A percentile compares a stretch with the other conserved stretches of the same genome.
Evolutionary conservation across 148 eudicot species (phyloP).

Genomic region (Chenopodium album): DNA sequence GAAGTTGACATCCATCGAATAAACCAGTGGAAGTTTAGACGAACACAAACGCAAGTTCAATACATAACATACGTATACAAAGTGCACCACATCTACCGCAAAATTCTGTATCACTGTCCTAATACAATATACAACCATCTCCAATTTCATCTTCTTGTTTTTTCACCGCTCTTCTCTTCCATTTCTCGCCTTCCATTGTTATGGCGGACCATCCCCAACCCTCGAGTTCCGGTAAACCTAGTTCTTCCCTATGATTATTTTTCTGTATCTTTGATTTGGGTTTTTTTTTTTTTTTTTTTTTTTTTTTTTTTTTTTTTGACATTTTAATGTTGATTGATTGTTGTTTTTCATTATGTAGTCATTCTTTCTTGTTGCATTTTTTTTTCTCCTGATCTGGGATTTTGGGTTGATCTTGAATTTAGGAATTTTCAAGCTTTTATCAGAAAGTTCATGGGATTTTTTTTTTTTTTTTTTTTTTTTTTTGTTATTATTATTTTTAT

Average conservation of each 20-base stretch:
- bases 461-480: neutral
- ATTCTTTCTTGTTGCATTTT: neutral
- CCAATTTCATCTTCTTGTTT: neutral
- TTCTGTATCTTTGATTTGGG: neutral
- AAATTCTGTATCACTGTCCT: no score
- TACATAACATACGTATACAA: neutral
- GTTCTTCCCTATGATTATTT: neutral
- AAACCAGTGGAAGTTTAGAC: neutral
- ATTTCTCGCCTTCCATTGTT: neutral
- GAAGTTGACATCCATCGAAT: no score
- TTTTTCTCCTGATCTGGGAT: neutral
- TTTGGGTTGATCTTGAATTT: neutral
- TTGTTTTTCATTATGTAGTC: neutral
- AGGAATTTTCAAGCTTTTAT: neutral
- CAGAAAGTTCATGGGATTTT: neutral
- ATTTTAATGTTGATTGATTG: neutral
- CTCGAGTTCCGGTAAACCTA: neutral
- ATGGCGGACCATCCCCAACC: constrained; percentile 12
- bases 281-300: neutral
- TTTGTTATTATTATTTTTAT: neutral
- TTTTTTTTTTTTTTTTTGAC: neutral
- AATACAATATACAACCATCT: neutral
- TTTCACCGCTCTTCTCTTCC: neutral
- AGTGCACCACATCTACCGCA: neutral
- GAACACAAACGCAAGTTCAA: neutral